Evolutionary conservation across 495 filamentous ascomycete genomes (phyloP).

Genomic region (Articulospora tetracladia): DNA sequence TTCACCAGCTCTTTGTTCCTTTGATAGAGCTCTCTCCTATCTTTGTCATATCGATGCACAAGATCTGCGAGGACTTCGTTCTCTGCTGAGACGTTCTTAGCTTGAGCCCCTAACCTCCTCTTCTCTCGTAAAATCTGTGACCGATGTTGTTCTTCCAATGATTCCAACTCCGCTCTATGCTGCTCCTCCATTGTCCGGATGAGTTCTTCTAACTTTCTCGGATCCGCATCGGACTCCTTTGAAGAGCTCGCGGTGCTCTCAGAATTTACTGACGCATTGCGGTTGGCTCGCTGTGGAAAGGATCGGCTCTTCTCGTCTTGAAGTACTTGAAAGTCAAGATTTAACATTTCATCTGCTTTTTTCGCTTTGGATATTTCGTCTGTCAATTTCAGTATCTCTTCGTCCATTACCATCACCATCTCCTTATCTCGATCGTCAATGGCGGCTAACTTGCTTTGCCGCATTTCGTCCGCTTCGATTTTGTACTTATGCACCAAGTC

Average conservation of each 20-base stretch:
- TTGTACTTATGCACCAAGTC: background rate
- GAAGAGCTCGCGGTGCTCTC: background rate
- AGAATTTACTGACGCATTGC: background rate
- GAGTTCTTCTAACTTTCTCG: background rate
- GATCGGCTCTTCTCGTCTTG: background rate
- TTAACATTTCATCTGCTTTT: background rate
- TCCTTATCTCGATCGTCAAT: constrained; percentile 2
- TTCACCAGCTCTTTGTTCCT: background rate
- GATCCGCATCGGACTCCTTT: background rate
- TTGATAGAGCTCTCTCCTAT: background rate
- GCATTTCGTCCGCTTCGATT: background rate
- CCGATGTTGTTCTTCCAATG: background rate
- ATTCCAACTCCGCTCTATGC: background rate
- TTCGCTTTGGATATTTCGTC: background rate
- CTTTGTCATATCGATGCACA: background rate
- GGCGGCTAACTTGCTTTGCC: background rate
- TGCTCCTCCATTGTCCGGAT: background rate
- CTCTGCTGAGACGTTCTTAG: background rate
- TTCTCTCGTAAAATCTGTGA: background rate
- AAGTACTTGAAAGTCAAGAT: background rate
- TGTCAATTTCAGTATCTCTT: background rate
- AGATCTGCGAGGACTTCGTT: background rate
- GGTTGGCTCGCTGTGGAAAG: background rate
- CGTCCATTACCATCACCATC: background rate
- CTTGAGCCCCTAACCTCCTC: background rate